Evolutionary conservation across 352 stramenopile species (phyloP).

Genomic region (Phytophthora lateralis): DNA sequence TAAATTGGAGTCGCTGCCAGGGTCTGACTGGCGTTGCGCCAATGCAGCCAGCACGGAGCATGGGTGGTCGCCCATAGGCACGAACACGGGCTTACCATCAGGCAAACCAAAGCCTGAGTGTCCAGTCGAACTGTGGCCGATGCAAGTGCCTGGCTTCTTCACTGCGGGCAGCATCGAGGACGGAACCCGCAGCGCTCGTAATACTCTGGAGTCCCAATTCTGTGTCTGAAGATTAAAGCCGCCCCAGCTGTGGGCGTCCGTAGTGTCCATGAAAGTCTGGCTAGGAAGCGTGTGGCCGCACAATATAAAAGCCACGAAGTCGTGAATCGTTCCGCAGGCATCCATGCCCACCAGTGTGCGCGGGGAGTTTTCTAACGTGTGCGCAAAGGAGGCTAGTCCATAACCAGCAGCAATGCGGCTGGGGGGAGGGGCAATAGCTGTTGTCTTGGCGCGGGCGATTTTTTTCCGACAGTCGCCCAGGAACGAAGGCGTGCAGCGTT

Average conservation of each 20-base stretch:
- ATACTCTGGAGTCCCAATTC: conserved; percentile 50
- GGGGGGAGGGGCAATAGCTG: conserved; percentile 2
- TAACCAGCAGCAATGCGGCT: conserved; percentile 66
- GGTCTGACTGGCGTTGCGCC: conserved; percentile 29
- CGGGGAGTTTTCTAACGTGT: conserved; percentile 48
- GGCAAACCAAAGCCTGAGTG: conserved; percentile 44
- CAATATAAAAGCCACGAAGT: conserved; percentile 78
- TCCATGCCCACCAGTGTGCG: conserved; percentile 56
- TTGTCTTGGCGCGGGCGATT: conserved; percentile 18
- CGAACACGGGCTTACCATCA: conserved; percentile 39
- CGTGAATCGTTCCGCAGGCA: conserved; percentile 80
- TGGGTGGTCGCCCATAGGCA: conserved; percentile 82
- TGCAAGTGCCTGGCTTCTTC: conserved; percentile 50
- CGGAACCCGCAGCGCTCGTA: conserved; percentile 65
- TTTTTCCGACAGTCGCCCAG: conserved; percentile 39
- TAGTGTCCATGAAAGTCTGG: conserved; percentile 69
- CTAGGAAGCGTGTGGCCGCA: conserved; percentile 50
- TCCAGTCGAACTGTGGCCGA: conserved; percentile 40
- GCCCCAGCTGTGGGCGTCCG: conserved; percentile 81
- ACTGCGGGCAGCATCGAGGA: conserved; percentile 64
- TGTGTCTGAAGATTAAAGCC: conserved; percentile 49
- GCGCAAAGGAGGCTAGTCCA: conserved; percentile 69
- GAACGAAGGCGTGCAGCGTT: conserved; percentile 69
- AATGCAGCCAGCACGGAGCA: conserved; percentile 71
- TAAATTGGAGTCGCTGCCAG: conserved; percentile 34